Conservation (phyloP, 441 rosid genomes). For the Flueggea neowawraea region DNA sequence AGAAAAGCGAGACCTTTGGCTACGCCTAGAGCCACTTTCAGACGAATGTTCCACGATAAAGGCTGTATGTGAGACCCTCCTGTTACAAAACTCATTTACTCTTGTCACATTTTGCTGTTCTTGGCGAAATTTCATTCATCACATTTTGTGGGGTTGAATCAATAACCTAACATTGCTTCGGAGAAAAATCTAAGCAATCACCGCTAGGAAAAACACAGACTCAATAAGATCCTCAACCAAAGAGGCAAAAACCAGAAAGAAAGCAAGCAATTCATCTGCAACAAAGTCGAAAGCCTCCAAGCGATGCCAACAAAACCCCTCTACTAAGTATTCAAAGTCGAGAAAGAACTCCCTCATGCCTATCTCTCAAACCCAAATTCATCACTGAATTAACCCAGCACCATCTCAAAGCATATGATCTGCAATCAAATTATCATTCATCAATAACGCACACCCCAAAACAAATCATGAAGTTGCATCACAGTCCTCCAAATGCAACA, state of each 20-base stretch:
- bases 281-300: conserved; percentile 27
- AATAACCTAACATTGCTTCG: too few relatives aligned
- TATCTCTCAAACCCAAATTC: too few relatives aligned
- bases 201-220: conserved; percentile 16
- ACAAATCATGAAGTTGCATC: too few relatives aligned
- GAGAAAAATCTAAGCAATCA: too few relatives aligned
- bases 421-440: too few relatives aligned
- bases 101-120: conserved; percentile 48
- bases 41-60: conserved; percentile 67
- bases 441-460: too few relatives aligned
- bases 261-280: conserved; percentile 30
- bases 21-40: conserved; percentile 75
- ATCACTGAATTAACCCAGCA: too few relatives aligned
- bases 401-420: too few relatives aligned
- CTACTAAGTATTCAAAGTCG: conserved; percentile 47
- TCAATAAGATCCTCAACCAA: conserved; percentile 25
- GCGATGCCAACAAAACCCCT: conserved; percentile 32
- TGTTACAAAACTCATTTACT: conserved; percentile 25
- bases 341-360: conserved; percentile 22
- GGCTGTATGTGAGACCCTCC: conserved; percentile 75
- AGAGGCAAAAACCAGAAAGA: conserved; percentile 16
- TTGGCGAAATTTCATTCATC: too few relatives aligned
- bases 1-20: conserved; percentile 87
- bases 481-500: too few relatives aligned
- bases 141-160: too few relatives aligned